Percentiles rank a stretch among this genome's conserved stretches.
Evolutionary conservation across 2,329 filamentous ascomycete genomes (phyloP).

Genomic region (Epichloe bromicola): DNA sequence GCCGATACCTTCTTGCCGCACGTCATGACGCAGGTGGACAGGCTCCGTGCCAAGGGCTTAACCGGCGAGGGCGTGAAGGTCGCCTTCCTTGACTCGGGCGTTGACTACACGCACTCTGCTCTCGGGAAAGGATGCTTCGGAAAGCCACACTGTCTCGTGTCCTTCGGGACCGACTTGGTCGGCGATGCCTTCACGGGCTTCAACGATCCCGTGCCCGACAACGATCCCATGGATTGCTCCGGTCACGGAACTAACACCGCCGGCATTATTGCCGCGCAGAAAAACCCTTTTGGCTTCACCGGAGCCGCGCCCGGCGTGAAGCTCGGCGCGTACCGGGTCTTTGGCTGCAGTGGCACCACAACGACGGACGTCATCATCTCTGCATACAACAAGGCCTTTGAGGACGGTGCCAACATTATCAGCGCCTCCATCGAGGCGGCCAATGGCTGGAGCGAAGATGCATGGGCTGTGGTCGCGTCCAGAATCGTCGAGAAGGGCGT

Average conservation of each 20-base stretch:
- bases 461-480: slow-evolving; percentile 23
- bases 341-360: slow-evolving; percentile 19
- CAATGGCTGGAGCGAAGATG: slow-evolving; percentile 16
- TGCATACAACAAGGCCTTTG: slow-evolving; percentile 26
- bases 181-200: slow-evolving; percentile 21
- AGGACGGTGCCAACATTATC: slow-evolving; percentile 26
- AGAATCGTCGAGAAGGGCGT: slow-evolving; percentile 31
- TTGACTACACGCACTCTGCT: slow-evolving; percentile 50
- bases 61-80: slow-evolving; percentile 40
- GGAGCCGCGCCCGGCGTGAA: slow-evolving; percentile 27
- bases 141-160: slow-evolving; percentile 25
- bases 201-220: slow-evolving; percentile 19
- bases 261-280: slow-evolving; percentile 30
- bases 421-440: slow-evolving; percentile 15
- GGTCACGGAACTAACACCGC: slow-evolving; percentile 32
- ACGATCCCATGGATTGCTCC: slow-evolving; percentile 25
- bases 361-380: slow-evolving; percentile 25
- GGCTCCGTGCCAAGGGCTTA: slow-evolving; percentile 34
- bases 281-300: slow-evolving; percentile 22
- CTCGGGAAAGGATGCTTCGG: slow-evolving; percentile 38
- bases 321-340: slow-evolving; percentile 25
- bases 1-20: slow-evolving; percentile 32
- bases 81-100: slow-evolving; percentile 39
- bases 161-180: slow-evolving; percentile 29
- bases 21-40: slow-evolving; percentile 42